Conservation (phyloP, 495 filamentous ascomycete species). For the Xylaria acuta region DNA sequence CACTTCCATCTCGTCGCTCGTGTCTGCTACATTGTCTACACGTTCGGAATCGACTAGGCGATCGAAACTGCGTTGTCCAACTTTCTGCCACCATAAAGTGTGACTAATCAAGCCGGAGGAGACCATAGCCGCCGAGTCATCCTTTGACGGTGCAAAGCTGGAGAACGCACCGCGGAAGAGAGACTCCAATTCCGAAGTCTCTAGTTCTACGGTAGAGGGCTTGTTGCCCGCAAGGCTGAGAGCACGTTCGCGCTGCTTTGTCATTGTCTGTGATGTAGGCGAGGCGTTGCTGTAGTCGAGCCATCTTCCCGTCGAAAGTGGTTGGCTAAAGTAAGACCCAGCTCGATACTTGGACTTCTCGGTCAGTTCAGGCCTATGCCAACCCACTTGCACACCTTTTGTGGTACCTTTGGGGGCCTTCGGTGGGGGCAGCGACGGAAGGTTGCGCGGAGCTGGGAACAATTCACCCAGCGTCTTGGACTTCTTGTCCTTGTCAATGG, state of each 20-base stretch:
- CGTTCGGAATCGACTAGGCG: slow-evolving; percentile 50
- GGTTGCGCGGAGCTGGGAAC: slow-evolving; percentile 72
- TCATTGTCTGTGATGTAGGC: slow-evolving; percentile 63
- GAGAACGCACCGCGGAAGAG: slow-evolving; percentile 84
- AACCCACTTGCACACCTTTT: slow-evolving; percentile 65
- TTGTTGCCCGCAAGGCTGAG: slow-evolving; percentile 70
- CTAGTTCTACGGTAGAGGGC: slow-evolving; percentile 57
- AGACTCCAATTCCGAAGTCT: slow-evolving; percentile 71
- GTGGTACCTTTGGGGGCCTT: slow-evolving; percentile 69
- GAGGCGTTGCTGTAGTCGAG: slow-evolving; percentile 70
- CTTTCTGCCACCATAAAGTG: slow-evolving; percentile 83
- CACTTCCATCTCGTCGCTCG: slow-evolving; percentile 41
- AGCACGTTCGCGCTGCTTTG: slow-evolving; percentile 73
- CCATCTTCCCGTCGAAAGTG: slow-evolving; percentile 68
- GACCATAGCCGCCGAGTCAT: slow-evolving; percentile 77
- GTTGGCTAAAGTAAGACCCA: slow-evolving; percentile 59
- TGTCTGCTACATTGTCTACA: slow-evolving; percentile 46
- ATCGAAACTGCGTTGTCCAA: slow-evolving; percentile 66
- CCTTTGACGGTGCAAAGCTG: slow-evolving; percentile 82
- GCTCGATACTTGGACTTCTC: slow-evolving; percentile 63
- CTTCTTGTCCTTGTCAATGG: slow-evolving; percentile 54
- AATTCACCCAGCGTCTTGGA: slow-evolving; percentile 76
- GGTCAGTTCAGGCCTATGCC: slow-evolving; percentile 64
- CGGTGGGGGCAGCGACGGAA: slow-evolving; percentile 74
- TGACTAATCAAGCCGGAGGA: slow-evolving; percentile 71